These are phyloP conservation scores for Pseudognaphalium luteoalbum DNA, from an alignment of 129 eudicot genomes.

Conservation along the genomic window DNA sequence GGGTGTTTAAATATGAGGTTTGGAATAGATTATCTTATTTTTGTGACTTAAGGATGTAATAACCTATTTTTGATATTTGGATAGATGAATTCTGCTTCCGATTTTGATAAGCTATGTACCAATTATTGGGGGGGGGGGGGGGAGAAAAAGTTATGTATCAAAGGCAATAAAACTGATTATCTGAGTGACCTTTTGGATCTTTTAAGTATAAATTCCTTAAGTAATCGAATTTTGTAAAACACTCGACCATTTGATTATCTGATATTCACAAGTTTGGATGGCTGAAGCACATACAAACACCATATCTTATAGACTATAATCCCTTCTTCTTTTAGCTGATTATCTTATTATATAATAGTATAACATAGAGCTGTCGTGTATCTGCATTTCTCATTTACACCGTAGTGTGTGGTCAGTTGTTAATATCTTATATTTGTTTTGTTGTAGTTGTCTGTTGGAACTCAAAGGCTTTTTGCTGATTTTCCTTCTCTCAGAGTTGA, in stretches of 20 bases:
- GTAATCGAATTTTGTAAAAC: not conserved
- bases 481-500: constrained; percentile 83
- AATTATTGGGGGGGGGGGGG: constrained; percentile 39
- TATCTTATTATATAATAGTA: too few species aligned
- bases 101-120: too few species aligned
- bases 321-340: too few species aligned
- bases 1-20: not conserved
- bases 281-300: not conserved
- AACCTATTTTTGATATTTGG: too few species aligned
- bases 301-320: not conserved
- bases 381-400: too few species aligned
- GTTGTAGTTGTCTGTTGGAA: too few species aligned
- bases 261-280: not conserved
- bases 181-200: not conserved
- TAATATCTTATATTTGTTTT: too few species aligned
- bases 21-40: not conserved
- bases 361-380: too few species aligned
- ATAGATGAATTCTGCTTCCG: too few species aligned
- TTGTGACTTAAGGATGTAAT: not conserved
- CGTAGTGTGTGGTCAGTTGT: too few species aligned
- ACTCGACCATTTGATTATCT: not conserved
- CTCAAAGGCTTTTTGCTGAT: constrained; percentile 32
- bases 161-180: too few species aligned
- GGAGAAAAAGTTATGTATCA: too few species aligned
- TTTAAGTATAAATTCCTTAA: not conserved